A percentile compares a stretch with the other conserved stretches of the same genome.
Evolutionary conservation across 495 filamentous ascomycete genomes (phyloP).

Genomic region (Penicillium simplicissimum): DNA sequence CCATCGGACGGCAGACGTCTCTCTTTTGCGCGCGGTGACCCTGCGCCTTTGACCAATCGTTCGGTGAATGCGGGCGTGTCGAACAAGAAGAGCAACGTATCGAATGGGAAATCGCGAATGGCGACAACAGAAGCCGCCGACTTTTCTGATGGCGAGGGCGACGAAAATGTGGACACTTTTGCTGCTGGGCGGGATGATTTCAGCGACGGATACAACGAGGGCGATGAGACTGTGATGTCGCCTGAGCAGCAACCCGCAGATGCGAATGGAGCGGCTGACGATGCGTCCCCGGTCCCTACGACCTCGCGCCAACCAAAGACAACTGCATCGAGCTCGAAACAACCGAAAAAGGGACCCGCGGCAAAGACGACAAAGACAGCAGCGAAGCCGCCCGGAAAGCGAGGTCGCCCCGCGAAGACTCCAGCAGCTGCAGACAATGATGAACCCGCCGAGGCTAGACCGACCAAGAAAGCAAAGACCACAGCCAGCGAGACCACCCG

Average conservation of each 20-base stretch:
- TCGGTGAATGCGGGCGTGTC: conserved; percentile 38
- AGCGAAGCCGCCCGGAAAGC: conserved; percentile 29
- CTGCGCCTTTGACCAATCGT: conserved; percentile 38
- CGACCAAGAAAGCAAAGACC: conserved; percentile 39
- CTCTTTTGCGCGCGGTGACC: conserved; percentile 25
- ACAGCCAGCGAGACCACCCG: conserved; percentile 12
- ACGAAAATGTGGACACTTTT: conserved; percentile 38
- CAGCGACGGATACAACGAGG: conserved; percentile 29
- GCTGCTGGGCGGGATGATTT: conserved; percentile 31
- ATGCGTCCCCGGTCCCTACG: conserved; percentile 29
- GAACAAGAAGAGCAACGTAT: conserved; percentile 41
- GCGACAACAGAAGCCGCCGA: conserved; percentile 17
- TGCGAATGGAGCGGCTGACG: conserved; percentile 58
- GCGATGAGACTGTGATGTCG: conserved; percentile 28
- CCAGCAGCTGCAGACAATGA: conserved; percentile 21
- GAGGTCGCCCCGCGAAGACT: conserved; percentile 39
- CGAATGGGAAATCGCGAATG: conserved; percentile 7
- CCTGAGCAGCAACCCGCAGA: conserved; percentile 33
- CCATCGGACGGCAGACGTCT: conserved; percentile 40
- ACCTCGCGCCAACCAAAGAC: conserved; percentile 8
- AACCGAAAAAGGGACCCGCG: conserved; percentile 13
- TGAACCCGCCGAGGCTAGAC: conserved; percentile 29
- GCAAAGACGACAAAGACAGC: conserved; percentile 16
- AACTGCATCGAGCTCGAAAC: conserved; percentile 14
- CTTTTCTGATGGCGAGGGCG: conserved; percentile 44